These are phyloP conservation scores for Aspergillus tanneri DNA, from an alignment of 2,329 filamentous ascomycete genomes.

Conservation along the genomic window DNA sequence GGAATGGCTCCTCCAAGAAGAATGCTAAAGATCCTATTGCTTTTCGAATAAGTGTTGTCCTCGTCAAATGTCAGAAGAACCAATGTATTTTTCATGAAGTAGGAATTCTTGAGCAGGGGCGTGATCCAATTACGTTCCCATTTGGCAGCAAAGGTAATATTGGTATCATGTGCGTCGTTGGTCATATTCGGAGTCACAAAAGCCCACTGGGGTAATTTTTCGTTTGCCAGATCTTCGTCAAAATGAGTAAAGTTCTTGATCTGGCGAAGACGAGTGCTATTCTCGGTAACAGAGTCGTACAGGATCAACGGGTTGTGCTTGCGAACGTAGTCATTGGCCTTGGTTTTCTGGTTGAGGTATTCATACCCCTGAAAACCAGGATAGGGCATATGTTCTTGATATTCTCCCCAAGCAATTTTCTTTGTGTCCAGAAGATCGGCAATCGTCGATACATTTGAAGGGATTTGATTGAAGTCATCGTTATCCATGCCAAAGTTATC, in stretches of 20 bases:
- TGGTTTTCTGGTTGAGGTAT: constrained; percentile 58
- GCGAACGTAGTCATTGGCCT: constrained; percentile 73
- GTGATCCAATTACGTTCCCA: constrained; percentile 69
- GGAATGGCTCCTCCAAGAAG: constrained; percentile 75
- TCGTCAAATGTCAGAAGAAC: constrained; percentile 79
- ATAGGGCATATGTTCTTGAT: constrained; percentile 77
- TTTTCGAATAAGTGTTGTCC: constrained; percentile 64
- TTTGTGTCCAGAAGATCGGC: constrained; percentile 66
- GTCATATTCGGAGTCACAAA: constrained; percentile 56
- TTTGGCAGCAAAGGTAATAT: constrained; percentile 64
- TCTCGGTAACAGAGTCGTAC: constrained; percentile 63
- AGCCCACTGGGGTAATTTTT: constrained; percentile 68
- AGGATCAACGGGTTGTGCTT: constrained; percentile 73
- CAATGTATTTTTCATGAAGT: constrained; percentile 74
- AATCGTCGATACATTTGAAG: constrained; percentile 64
- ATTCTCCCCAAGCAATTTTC: constrained; percentile 67
- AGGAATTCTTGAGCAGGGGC: constrained; percentile 65
- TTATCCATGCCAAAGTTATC: constrained; percentile 72
- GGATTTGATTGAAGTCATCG: constrained; percentile 61
- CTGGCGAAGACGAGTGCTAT: constrained; percentile 59
- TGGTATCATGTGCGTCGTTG: constrained; percentile 72
- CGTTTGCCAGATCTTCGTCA: constrained; percentile 61
- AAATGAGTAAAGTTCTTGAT: constrained; percentile 75
- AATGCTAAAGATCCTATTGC: constrained; percentile 69
- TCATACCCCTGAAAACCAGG: constrained; percentile 66